Conservation (phyloP, 345 rosid genomes). For the Euphorbia peplus region DNA sequence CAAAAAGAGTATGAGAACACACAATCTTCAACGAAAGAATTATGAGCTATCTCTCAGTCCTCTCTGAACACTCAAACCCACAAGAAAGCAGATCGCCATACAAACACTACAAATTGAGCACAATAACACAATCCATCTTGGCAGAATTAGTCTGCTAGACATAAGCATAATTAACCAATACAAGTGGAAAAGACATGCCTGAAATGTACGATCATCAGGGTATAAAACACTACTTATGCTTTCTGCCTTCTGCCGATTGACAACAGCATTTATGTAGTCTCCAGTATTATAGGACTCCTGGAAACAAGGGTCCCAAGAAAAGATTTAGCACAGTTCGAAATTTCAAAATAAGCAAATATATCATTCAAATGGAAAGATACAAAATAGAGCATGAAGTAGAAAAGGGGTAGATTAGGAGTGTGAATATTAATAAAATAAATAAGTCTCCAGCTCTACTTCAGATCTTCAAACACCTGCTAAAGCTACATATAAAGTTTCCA, state of each 20-base stretch:
- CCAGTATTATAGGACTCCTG: conserved; percentile 50
- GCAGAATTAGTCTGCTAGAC: neutral
- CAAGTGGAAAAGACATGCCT: conserved; percentile 27
- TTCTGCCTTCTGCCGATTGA: conserved; percentile 43
- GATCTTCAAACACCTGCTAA: neutral
- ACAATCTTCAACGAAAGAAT: neutral
- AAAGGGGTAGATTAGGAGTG: neutral
- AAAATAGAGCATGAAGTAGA: neutral
- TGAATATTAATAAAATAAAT: neutral
- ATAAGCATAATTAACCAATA: conserved; percentile 2
- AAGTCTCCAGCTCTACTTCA: neutral
- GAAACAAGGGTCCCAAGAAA: conserved; percentile 1
- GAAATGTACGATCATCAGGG: conserved; percentile 47
- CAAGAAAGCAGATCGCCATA: conserved; percentile 3
- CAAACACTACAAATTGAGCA: neutral
- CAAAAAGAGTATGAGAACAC: neutral
- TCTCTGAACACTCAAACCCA: neutral
- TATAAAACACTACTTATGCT: conserved; percentile 43
- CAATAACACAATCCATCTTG: neutral
- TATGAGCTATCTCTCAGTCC: neutral
- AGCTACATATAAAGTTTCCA: neutral
- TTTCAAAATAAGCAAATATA: neutral
- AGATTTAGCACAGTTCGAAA: conserved; percentile 1
- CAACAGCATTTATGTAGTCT: conserved; percentile 47
- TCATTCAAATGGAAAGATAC: neutral